These are phyloP conservation scores for Podospora didyma DNA, from an alignment of 495 filamentous ascomycete species.

Conservation along the genomic window DNA sequence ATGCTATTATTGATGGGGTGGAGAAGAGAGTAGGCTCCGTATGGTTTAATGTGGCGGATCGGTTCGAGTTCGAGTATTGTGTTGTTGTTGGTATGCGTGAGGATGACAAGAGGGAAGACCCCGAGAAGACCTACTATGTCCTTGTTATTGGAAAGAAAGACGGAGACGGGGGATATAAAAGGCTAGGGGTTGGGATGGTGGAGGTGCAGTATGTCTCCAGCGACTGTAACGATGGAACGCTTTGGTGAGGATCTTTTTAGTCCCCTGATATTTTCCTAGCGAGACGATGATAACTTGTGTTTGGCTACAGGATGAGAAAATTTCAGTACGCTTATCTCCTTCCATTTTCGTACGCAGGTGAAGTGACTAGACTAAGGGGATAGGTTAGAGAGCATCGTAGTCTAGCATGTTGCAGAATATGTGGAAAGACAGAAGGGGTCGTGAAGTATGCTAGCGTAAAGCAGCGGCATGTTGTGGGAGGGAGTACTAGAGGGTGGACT, in stretches of 20 bases:
- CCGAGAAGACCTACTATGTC: conserved; percentile 2
- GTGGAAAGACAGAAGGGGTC: background rate
- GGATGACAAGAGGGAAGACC: background rate
- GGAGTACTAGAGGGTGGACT: background rate
- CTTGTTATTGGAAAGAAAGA: background rate
- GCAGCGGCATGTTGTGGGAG: background rate
- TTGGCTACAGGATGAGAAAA: background rate
- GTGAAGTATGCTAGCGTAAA: background rate
- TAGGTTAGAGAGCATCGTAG: no score
- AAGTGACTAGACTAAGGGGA: background rate
- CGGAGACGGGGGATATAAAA: conserved; percentile 1
- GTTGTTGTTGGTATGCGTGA: background rate
- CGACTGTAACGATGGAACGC: background rate
- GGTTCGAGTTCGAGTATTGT: conserved; percentile 1
- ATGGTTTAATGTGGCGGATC: conserved; percentile 9
- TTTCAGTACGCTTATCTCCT: background rate
- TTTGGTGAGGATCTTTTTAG: conserved; percentile 1
- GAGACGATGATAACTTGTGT: background rate
- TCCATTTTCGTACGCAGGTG: background rate
- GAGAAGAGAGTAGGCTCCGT: conserved; percentile 3
- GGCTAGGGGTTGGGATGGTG: conserved; percentile 4
- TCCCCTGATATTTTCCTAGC: conserved; percentile 1
- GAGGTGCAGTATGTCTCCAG: conserved; percentile 4
- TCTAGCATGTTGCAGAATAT: no score
- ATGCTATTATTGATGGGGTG: conserved; percentile 1